Evolutionary conservation across 345 rosid genomes (phyloP), one percentile per base, ranked within the genome.

Genomic region (Psidium guajava): DNA sequence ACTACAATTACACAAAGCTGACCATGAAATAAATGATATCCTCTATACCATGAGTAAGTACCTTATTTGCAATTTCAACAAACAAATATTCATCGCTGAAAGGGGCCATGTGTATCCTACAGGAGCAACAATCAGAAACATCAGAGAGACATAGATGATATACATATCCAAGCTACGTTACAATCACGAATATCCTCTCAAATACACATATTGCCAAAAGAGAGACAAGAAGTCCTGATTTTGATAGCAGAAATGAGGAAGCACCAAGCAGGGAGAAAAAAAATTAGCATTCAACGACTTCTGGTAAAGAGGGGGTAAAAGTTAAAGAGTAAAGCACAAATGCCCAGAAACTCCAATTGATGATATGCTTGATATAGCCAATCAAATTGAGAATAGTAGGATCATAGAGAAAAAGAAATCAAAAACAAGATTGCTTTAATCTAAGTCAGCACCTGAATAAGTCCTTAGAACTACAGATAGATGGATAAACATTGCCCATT

Each of bases 101-200:
- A 88, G 99, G 99, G 84, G 99, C 99, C 99, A 96, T 94, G 87
- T 97, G 99, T 87, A 97, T 94, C 98, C 99, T 97, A 91, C 93
- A 91, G 85, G 36, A 86, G 81, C n/a, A 86, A 74, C 64, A 75
- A 49, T 84, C 16, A 75, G 84, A 75, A 81, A 83, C 82, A 84
- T 83, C 64, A 83, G 86, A 64, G 32, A 73, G 53, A 49, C 84
- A 49, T n/a, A 83, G 11, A 9, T n/a, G 56, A 44, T 74, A 86
- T 44, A 82, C 15, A 13, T 55, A 32, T 83, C 14, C 61, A 32
- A 36, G 13, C 50, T 54, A 22, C 28, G 47, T 64, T 32, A 75
- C 8, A 84, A 69, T 32, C 80, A 69, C 13, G 22, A 18, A 32
- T 69, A 69, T 36, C 80, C 20, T 69, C 47, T 69, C 80, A 69